These are phyloP conservation scores for Fusarium veterinarium DNA, from an alignment of 2,329 filamentous ascomycete species.

Conservation along the genomic window DNA sequence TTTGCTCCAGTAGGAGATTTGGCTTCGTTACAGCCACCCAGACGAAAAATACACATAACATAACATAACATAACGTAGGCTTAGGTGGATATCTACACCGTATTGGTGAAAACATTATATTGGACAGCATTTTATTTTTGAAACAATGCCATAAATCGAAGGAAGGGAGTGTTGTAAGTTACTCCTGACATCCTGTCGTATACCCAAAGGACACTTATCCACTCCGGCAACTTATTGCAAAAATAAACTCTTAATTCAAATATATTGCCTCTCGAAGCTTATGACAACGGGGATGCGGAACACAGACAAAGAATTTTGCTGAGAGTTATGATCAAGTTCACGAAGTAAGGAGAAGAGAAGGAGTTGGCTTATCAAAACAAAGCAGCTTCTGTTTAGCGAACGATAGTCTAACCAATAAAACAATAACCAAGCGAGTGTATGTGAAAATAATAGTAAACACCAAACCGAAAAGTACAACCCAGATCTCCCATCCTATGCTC, in stretches of 20 bases:
- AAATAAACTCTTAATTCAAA: not conserved
- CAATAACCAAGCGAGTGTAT: conserved; percentile 30
- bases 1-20: no score
- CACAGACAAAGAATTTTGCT: not conserved
- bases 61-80: no score
- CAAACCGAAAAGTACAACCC: not conserved
- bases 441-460: conserved; percentile 19
- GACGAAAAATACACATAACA: no score
- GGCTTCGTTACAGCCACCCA: no score
- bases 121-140: not conserved
- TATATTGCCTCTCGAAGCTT: not conserved
- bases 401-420: conserved; percentile 27
- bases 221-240: not conserved
- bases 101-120: no score
- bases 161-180: not conserved
- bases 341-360: not conserved
- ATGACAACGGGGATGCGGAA: not conserved
- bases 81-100: not conserved
- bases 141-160: not conserved
- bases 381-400: conserved; percentile 34
- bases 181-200: no score
- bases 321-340: not conserved
- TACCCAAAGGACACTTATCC: not conserved
- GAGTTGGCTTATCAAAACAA: conserved; percentile 10
- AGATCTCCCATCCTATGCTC: not conserved